Base-by-base conservation (phyloP, 2,329 filamentous ascomycete species). In the Fusarium globosum region DNA sequence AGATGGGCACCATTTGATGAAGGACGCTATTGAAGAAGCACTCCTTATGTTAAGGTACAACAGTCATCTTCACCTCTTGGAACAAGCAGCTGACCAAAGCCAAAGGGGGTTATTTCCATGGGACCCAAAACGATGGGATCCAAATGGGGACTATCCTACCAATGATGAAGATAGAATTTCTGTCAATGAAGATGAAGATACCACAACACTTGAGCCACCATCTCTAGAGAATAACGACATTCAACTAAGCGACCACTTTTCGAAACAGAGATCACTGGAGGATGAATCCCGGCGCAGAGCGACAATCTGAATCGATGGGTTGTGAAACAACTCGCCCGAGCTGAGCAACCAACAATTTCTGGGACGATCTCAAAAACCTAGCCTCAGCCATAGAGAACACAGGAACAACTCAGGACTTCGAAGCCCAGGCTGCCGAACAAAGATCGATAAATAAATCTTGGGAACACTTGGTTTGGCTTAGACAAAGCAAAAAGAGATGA, bases 371-470 rank as follows among this genome's bases (percentile, higher is more conserved):
- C 20, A 28, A 16, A 12, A 39, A 13, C 35, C 11, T 36, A 18
- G 15, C 2, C 7, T 53, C 14, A 53, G 23, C 23, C 18, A 8
- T 9, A 4, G 15, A 18, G 7, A 18, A 18, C 18, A 18, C 20
- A 41, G 13, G 15, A 28, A 18, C 10, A n/a, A 15, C 14, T 14
- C 35, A n/a, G 5, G 15, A 10, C 16, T 21, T 13, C 1, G 20
- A 28, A 16, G 20, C 35, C 7, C 23, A 12, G 0, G 20, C 2
- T 53, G 7, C 20, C 5, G 4, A 13, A 53, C 5, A 28, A n/a
- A 13, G 14, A 20, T 14, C 0, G 5, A 7, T n/a, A 14, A 16
- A 10, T 13, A 4, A 4, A 18, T 18, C 0, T 18, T 6, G 14
- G 20, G 10, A 28, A 28, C 1, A 2, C 0, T 39, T 26, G 2